Evolutionary conservation across 139 green algal genomes (phyloP), one percentile per base, ranked within the genome.

Genomic region (Chlorella sp.): DNA sequence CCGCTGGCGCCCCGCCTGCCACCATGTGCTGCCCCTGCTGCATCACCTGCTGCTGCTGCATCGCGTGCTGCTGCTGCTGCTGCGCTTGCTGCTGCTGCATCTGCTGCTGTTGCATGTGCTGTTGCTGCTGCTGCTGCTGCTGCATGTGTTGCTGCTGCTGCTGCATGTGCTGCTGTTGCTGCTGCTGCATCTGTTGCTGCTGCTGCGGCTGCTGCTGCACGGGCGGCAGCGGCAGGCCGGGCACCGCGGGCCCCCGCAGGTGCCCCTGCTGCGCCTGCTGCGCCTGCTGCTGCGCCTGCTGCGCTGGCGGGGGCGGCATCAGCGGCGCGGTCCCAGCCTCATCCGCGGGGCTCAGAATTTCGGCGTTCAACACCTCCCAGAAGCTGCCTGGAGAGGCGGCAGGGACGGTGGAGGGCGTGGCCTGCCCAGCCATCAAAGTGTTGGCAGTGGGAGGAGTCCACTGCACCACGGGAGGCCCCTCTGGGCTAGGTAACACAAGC

Each of bases 181-280:
- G 36, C 84, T 88, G 84, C 53, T 48, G 53, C 84, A 24, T 19
- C 66, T 88, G 84, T 30, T 88, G 84, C 66, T 19, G n/a, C 9
- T 11, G 19, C 84, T 81, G 84, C 53, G 24, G 18, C 66, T 39
- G 34, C 39, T 81, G 84, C 39, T 88, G 84, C 39, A 76, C 39
- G 0, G 84, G 84, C 84, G 84, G 84, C 66, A 88, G 28, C 30
- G 84, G 84, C 84, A 88, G 84, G 39, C 84, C 84, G 32, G n/a
- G 28, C 66, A 88, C 84, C 3, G 84, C 57, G 4, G 84, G 84
- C 66, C 68, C 34, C 28, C 36, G 53, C 81, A 2, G 32, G 40
- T 22, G 26, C 9, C 32, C 48, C 39, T 64, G 84, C 68, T 64
- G 66, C 18, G 39, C 22, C 7, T 37, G 24, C 1, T 21, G 0